These are phyloP conservation scores for Sedum album DNA, from an alignment of 164 flowering plant species.

Conservation along the genomic window DNA sequence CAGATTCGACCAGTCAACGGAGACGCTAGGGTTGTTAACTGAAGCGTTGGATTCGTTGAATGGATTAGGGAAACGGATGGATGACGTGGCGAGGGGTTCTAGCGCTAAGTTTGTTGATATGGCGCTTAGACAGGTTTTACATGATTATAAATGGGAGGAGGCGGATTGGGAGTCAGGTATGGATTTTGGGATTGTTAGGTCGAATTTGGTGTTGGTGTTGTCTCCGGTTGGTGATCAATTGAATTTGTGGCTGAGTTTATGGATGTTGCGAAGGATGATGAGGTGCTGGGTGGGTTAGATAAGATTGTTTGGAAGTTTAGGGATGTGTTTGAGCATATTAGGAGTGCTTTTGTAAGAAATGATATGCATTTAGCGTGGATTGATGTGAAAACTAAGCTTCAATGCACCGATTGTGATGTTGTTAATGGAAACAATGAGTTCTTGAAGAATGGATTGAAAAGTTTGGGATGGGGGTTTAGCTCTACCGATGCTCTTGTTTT, in stretches of 20 bases:
- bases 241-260: conserved; percentile 28
- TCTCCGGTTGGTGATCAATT: conserved; percentile 31
- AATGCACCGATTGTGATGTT: conserved; percentile 6
- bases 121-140: conserved; percentile 50
- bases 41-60: conserved; percentile 28
- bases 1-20: conserved; percentile 44
- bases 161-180: neutral
- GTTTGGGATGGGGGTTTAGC: conserved; percentile 74
- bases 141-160: conserved; percentile 73
- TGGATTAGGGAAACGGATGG: neutral
- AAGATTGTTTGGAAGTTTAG: conserved; percentile 24
- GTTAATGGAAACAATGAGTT: conserved; percentile 13
- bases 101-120: conserved; percentile 18
- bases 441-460: conserved; percentile 35
- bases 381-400: conserved; percentile 34
- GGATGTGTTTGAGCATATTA: conserved; percentile 37
- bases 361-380: conserved; percentile 77
- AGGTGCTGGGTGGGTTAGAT: conserved; percentile 6
- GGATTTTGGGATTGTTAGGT: conserved; percentile 19
- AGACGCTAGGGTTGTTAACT: conserved; percentile 35
- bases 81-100: neutral
- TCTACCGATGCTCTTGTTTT: conserved; percentile 54
- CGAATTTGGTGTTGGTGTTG: conserved; percentile 66
- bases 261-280: conserved; percentile 22
- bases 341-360: conserved; percentile 33